Conservation (phyloP, 768 basidiomycete species). For the Boletus barrowsii region DNA sequence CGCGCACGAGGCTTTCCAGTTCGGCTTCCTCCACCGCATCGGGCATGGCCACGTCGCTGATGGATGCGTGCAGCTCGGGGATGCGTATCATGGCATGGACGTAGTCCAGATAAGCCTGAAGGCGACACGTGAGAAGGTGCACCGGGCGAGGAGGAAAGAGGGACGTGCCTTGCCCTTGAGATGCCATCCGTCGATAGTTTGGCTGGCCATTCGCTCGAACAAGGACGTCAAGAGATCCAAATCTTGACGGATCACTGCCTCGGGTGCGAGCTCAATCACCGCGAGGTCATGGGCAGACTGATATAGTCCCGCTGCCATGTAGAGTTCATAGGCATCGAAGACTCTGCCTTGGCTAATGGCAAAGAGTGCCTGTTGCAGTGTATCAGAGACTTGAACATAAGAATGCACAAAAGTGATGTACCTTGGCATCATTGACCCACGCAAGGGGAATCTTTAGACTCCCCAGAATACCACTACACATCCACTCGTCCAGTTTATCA, state of each 20-base stretch:
- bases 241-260: constrained; percentile 65
- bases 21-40: constrained; percentile 49
- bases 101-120: constrained; percentile 70
- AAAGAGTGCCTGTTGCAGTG: constrained; percentile 55
- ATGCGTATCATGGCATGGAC: constrained; percentile 59
- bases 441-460: constrained; percentile 76
- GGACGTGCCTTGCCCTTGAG: constrained; percentile 71
- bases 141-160: neutral
- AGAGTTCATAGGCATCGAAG: constrained; percentile 74
- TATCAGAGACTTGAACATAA: neutral
- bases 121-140: constrained; percentile 5
- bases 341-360: constrained; percentile 58
- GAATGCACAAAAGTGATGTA: constrained; percentile 24
- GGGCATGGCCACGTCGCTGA: constrained; percentile 40
- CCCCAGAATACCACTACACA: constrained; percentile 64
- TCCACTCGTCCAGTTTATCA: constrained; percentile 66
- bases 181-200: constrained; percentile 71
- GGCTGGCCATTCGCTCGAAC: constrained; percentile 60
- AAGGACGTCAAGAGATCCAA: constrained; percentile 61
- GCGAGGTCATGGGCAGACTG: constrained; percentile 80
- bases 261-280: constrained; percentile 83
- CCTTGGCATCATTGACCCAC: constrained; percentile 93
- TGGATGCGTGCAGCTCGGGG: constrained; percentile 49
- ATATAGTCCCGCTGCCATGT: constrained; percentile 65
- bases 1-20: constrained; percentile 57